phyloP scores from a whole-genome alignment of 495 filamentous ascomycete genomes.

The Penicillium goetzii region DNA sequence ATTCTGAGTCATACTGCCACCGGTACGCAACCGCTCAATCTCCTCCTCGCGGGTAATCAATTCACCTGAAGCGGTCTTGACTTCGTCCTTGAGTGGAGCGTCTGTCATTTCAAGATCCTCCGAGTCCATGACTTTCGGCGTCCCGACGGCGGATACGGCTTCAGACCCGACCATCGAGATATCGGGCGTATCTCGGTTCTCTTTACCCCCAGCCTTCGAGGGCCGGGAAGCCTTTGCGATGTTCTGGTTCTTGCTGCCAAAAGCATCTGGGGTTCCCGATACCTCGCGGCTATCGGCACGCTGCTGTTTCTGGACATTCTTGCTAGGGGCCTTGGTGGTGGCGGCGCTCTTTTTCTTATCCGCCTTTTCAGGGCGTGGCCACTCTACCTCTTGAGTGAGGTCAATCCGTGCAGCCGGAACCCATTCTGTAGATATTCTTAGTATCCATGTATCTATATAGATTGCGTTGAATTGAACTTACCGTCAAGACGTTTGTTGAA shows the following conservation, averaged over 20 bases:
- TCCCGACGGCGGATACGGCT: constrained; percentile 53
- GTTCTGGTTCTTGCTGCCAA: constrained; percentile 54
- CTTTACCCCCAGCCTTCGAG: constrained; percentile 65
- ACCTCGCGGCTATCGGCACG: constrained; percentile 58
- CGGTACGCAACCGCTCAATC: constrained; percentile 90
- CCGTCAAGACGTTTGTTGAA: constrained; percentile 98
- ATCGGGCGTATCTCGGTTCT: constrained; percentile 55
- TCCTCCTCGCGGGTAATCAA: constrained; percentile 85
- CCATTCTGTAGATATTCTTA: constrained; percentile 69
- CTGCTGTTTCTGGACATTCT: constrained; percentile 54
- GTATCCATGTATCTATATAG: background rate
- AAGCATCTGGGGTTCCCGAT: constrained; percentile 60
- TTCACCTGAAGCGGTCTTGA: constrained; percentile 42
- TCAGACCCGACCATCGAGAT: constrained; percentile 51
- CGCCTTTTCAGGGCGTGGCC: constrained; percentile 71
- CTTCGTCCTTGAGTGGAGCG: constrained; percentile 43
- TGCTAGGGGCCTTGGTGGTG: constrained; percentile 51
- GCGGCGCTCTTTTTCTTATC: constrained; percentile 65
- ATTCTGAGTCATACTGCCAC: constrained; percentile 97
- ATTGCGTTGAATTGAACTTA: constrained; percentile 25
- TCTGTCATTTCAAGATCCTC: constrained; percentile 70
- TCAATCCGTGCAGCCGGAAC: constrained; percentile 79
- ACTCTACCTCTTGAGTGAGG: constrained; percentile 75
- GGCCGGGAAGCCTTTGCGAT: constrained; percentile 52
- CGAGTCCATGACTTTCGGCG: constrained; percentile 57